Conservation (phyloP, 805 yeast genomes). For the Lipomyces anomalus region DNA sequence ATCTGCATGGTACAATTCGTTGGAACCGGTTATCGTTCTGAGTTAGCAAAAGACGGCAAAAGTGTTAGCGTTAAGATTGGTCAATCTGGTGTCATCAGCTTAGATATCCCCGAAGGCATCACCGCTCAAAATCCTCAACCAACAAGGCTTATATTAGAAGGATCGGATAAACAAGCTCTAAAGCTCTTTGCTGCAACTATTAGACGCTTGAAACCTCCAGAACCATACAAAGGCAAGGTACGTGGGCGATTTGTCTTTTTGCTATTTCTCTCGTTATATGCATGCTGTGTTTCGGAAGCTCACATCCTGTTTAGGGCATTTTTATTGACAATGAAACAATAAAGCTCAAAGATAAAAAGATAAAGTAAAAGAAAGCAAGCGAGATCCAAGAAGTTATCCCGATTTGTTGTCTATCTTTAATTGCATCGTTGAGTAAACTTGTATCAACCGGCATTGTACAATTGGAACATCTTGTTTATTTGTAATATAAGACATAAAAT, state of each 20-base stretch:
- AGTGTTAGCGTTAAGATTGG: slow-evolving; percentile 80
- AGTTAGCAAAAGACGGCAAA: slow-evolving; percentile 45
- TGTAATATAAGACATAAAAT: no score
- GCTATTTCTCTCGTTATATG: neutral
- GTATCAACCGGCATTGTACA: no score
- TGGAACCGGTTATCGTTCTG: slow-evolving; percentile 96
- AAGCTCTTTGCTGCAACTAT: slow-evolving; percentile 82
- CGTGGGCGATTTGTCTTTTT: neutral
- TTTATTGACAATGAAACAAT: slow-evolving; percentile 88
- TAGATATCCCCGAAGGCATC: slow-evolving; percentile 71
- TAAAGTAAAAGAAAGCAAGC: no score
- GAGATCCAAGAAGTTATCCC: no score
- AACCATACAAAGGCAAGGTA: slow-evolving; percentile 90
- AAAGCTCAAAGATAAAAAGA: slow-evolving; percentile 84
- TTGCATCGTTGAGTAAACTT: no score
- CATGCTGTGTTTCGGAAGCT: neutral
- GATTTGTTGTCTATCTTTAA: no score
- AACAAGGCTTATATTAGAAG: slow-evolving; percentile 78
- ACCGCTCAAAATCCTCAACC: slow-evolving; percentile 76
- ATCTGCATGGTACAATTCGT: slow-evolving; percentile 78
- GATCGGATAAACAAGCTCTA: slow-evolving; percentile 81
- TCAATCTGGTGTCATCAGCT: slow-evolving; percentile 70
- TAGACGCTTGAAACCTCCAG: slow-evolving; percentile 88
- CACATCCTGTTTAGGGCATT: slow-evolving; percentile 50
- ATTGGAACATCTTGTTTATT: no score